A percentile compares a stretch with the other conserved stretches of the same genome.
Conservation (phyloP, 495 filamentous ascomycete genomes). For the Penicillium odoratum region DNA sequence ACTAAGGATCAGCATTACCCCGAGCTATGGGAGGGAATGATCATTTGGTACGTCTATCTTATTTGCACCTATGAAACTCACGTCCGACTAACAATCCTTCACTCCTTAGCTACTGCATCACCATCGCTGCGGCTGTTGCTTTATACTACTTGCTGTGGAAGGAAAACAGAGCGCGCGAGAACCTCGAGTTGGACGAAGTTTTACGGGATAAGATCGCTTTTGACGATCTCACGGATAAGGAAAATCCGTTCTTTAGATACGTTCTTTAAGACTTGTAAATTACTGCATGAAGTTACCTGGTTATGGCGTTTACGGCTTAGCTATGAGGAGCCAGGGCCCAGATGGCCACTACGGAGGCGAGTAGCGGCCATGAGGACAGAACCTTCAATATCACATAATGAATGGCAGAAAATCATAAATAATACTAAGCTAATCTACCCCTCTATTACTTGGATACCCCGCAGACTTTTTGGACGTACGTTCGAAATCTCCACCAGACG, state of each 20-base stretch:
- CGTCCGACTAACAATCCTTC: constrained; percentile 6
- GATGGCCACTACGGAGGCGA: too few species aligned
- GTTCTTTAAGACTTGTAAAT: constrained; percentile 47
- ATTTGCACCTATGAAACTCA: background rate
- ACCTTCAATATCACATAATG: too few species aligned
- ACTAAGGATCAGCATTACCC: constrained; percentile 66
- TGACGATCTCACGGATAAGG: constrained; percentile 70
- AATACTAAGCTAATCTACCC: too few species aligned
- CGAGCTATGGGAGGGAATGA: constrained; percentile 66
- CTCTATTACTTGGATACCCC: too few species aligned
- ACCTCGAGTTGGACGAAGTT: constrained; percentile 54
- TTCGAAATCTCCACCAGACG: too few species aligned
- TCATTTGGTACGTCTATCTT: constrained; percentile 59
- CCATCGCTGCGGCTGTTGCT: constrained; percentile 52
- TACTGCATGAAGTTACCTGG: background rate
- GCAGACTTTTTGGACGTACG: too few species aligned
- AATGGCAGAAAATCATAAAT: too few species aligned
- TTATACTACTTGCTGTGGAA: constrained; percentile 57
- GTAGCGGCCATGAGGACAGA: too few species aligned
- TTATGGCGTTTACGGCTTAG: too few species aligned
- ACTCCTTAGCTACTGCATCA: constrained; percentile 61
- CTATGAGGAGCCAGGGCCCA: too few species aligned
- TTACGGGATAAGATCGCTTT: constrained; percentile 67
- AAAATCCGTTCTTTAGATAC: constrained; percentile 76
- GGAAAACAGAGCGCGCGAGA: constrained; percentile 56